A percentile compares a stretch with the other conserved stretches of the same genome.
phyloP scores from a whole-genome alignment of 306 rosid genomes.

The Adenanthera pavonina region DNA sequence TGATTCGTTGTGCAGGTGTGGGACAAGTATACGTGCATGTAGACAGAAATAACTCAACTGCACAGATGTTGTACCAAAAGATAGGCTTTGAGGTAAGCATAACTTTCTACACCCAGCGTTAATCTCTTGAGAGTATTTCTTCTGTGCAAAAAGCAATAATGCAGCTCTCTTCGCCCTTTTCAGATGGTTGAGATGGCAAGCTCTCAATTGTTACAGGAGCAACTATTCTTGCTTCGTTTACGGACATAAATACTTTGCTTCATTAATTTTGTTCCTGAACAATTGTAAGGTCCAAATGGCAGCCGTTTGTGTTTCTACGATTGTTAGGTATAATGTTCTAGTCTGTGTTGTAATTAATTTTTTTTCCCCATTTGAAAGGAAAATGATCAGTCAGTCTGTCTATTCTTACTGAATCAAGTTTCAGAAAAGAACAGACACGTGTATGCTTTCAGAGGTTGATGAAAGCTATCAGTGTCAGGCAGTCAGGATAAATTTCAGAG shows the following conservation, averaged over 20 bases:
- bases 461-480: not conserved
- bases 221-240: slow-evolving; percentile 60
- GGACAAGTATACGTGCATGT: slow-evolving; percentile 67
- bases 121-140: not conserved
- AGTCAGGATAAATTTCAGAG: no score
- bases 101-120: not conserved
- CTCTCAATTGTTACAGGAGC: slow-evolving; percentile 49
- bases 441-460: not conserved
- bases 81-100: slow-evolving; percentile 77
- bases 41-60: slow-evolving; percentile 55
- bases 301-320: not conserved
- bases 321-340: not conserved
- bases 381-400: not conserved
- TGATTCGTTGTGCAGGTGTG: slow-evolving; percentile 49
- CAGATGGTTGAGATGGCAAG: slow-evolving; percentile 67
- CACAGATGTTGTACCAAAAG: slow-evolving; percentile 58
- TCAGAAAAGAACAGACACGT: not conserved
- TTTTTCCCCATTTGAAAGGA: not conserved
- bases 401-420: not conserved
- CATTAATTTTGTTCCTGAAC: not conserved
- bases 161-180: slow-evolving; percentile 26
- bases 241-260: slow-evolving; percentile 29
- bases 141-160: slow-evolving; percentile 26
- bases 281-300: not conserved
- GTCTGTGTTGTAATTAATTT: not conserved